Evolutionary conservation across 164 flowering plant species (phyloP), one percentile per base, ranked within the genome.

Genomic region (Protea cynaroides): DNA sequence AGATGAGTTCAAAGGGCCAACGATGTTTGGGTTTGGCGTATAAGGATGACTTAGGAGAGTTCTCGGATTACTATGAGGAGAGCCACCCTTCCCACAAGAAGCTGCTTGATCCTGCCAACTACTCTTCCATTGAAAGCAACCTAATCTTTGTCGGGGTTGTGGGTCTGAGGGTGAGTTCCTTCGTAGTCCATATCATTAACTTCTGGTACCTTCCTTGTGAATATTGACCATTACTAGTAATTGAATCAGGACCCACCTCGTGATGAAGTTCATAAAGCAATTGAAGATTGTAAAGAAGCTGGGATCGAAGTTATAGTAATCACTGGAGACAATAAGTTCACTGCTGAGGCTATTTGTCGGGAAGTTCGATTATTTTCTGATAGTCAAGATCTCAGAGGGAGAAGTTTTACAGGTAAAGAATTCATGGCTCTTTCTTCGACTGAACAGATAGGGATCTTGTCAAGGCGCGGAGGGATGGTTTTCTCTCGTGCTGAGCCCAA

Each of bases 301-400:
- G 98, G 98, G 44, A 92, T 92, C 40, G 82, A 72, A 62, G 95
- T 92, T 13, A 84, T 89, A 84, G 95, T 92, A 50, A 92, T 92
- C 72, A 92, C 98, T 25, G 98, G 98, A 59, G 98, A 92, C 73
- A 89, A 89, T 58, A 89, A 92, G 74, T 83, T 86, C 58, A 92
- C 96, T 1, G 95, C 95, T 22, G 98, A 89, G 79, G 90, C 96
- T 37, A 83, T 89, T 38, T 88, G 98, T 78, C 73, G 69, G 34
- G 96, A 92, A 75, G 88, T 89, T 59, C 64, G 65, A 24, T 76
- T 92, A 72, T 88, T 92, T 65, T 65, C 81, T 46, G 78, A 71
- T 52, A 63, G 38, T 23, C 87, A 84, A 65, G 83, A 85, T 65
- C 80, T 92, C 44, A 69, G 52, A 56, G 80, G 77, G 62, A 77